Evolutionary conservation across 2,329 filamentous ascomycete species (phyloP), one percentile per base, ranked within the genome.

Genomic region (Aspergillus spinulosporus): DNA sequence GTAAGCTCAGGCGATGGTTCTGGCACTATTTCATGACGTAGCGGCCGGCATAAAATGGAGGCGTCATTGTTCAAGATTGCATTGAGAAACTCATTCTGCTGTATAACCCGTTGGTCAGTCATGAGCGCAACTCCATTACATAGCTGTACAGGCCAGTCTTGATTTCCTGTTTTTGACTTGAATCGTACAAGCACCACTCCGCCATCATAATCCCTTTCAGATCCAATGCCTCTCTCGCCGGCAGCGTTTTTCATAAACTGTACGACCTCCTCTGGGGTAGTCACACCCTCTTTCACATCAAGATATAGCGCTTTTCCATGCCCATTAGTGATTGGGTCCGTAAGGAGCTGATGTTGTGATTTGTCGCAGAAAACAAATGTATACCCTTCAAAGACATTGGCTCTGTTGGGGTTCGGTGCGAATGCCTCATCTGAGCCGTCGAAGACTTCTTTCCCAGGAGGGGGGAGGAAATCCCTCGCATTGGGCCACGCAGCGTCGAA

Each of bases 41-140:
- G 80, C 4, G 86, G 82, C 37, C 86, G 83, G 56, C 89, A 86
- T 15, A 97, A 78, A 44, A 83, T 81, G 57, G 82, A 84, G 5
- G 90, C 84, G 74, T 97, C 88, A 49, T 88, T 88, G n/a, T 80
- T 85, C 29, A 97, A 76, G 45, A 99, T 94, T 1, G 89, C 89
- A 71, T 96, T 91, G 2, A 99, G 80, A 60, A 99, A 96, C 65
- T 97, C 92, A 56, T 88, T 92, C 68, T 97, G 92, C 64, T 93
- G 86, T 52, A 97, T 87, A 2, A 92, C 86, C 3, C 91, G 85
- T 69, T 96, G 92, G 59, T 92, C 88, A 11, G 95, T 81, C 45
- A 84, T 80, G 15, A 87, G 71, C 2, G 92, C 89, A 12, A 95
- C 83, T 5, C 85, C 76, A 4, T 81, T 86, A 62, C 87, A 82